Conservation (phyloP, 352 stramenopile species). For the Phytophthora nicotianae region DNA sequence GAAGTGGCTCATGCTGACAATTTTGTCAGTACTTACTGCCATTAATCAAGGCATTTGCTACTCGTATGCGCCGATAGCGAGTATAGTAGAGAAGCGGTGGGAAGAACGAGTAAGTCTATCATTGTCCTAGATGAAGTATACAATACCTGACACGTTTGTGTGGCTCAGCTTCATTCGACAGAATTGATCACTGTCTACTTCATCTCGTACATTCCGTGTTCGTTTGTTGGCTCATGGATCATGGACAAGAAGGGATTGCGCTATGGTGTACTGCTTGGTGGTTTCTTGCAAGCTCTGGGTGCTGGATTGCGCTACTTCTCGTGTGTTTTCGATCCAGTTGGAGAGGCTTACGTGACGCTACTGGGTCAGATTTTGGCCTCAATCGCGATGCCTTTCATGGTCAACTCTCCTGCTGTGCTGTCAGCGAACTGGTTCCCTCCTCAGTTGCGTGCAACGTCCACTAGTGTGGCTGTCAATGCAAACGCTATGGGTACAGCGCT, state of each 20-base stretch:
- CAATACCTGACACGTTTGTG: background rate
- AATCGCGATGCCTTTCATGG: slow-evolving; percentile 84
- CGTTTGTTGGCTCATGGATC: slow-evolving; percentile 78
- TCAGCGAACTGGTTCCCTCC: slow-evolving; percentile 79
- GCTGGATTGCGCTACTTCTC: slow-evolving; percentile 54
- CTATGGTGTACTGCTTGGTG: slow-evolving; percentile 66
- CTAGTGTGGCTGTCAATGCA: slow-evolving; percentile 75
- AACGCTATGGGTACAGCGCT: slow-evolving; percentile 74
- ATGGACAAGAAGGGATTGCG: slow-evolving; percentile 81
- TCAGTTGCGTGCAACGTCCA: slow-evolving; percentile 66
- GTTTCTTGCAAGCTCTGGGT: slow-evolving; percentile 55
- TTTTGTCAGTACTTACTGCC: slow-evolving; percentile 66
- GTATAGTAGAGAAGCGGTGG: slow-evolving; percentile 66
- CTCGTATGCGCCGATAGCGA: slow-evolving; percentile 77
- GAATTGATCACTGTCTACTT: slow-evolving; percentile 85
- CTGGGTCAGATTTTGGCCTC: slow-evolving; percentile 68
- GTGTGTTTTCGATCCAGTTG: slow-evolving; percentile 26
- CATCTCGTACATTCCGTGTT: slow-evolving; percentile 79
- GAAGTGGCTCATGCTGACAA: slow-evolving; percentile 61
- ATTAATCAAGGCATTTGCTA: slow-evolving; percentile 83
- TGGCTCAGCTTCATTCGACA: slow-evolving; percentile 58
- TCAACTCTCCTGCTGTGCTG: slow-evolving; percentile 79
- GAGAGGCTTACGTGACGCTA: slow-evolving; percentile 53
- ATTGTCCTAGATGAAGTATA: no score
- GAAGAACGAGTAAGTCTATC: slow-evolving; percentile 40